Conservation (phyloP, 768 basidiomycete genomes). For the Rossbeevera mucosa region DNA sequence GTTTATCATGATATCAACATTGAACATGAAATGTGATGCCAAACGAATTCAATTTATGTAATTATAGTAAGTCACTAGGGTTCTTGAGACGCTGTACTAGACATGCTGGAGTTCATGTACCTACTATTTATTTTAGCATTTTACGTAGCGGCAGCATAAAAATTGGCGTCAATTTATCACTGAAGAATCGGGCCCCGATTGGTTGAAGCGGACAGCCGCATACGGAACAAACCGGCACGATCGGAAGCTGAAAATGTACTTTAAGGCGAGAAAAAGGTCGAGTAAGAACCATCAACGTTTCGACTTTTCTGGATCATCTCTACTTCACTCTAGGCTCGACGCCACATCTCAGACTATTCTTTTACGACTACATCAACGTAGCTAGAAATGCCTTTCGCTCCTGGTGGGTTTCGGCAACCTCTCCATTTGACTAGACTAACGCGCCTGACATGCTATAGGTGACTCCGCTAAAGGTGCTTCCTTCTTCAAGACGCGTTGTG, state of each 20-base stretch:
- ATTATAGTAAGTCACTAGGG: no score
- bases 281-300: slow-evolving; percentile 2
- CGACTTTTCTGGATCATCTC: not conserved
- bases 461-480: slow-evolving; percentile 85
- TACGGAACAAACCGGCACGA: slow-evolving; percentile 29
- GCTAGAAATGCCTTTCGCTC: slow-evolving; percentile 38
- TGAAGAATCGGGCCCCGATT: slow-evolving; percentile 17
- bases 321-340: slow-evolving; percentile 3
- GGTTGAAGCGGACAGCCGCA: slow-evolving; percentile 6
- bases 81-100: not conserved
- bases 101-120: not conserved
- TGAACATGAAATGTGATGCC: not conserved
- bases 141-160: not conserved
- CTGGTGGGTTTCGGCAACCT: slow-evolving; percentile 31
- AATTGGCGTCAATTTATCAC: not conserved
- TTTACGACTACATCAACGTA: slow-evolving; percentile 3
- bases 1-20: not conserved
- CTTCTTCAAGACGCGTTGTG: slow-evolving; percentile 95
- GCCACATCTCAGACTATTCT: not conserved
- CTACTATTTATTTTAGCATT: not conserved
- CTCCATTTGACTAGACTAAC: not conserved
- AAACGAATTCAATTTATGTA: not conserved
- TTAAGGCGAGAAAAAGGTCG: slow-evolving; percentile 11
- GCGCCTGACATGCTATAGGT: slow-evolving; percentile 44
- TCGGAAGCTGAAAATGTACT: slow-evolving; percentile 21